Base-by-base conservation (phyloP, 2,329 filamentous ascomycete species). In the Claviceps arundinis region DNA sequence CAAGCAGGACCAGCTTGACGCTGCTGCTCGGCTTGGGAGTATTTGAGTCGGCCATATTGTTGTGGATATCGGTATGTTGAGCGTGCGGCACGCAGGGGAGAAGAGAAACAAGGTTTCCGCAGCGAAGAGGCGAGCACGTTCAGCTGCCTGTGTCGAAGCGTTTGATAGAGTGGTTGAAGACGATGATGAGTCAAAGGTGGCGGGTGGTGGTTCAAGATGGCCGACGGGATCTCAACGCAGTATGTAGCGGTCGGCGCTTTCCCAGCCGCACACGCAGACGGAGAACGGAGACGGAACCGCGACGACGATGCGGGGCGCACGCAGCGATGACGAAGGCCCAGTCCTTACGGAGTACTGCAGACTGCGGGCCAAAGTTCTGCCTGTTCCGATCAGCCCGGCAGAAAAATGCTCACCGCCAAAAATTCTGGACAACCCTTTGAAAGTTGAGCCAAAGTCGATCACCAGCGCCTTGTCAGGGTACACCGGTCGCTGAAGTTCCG, bases 1-100 rank as follows among this genome's bases (percentile, higher is more conserved):
- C 93, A 54, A 98, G 84, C 66, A 98, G 81, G 59, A 98, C 93
- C 61, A 98, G 85, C 84, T 98, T 98, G 69, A 98, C 93, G 75
- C 93, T 98, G 82, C 90, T 97, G 78, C 90, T 97, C 57, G 93
- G 93, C 76, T 97, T 98, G 56, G 89, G 86, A 66, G 78, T 75
- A 61, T 80, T 81, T 66, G 81, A 74, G 56, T 71, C 69, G 55
- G 69, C 66, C 69, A 71, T 71, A 41, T 54, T 44, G 17, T 34
- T 24, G 43, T 22, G 30, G 14, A 22, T 26, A 40, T 19, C 19
- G 11, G 19, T 26, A 34, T 5, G 34, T 34, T 16, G 19, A n/a
- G 48, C 40, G 30, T 26, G 34, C 48, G n/a, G n/a, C 17, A 48
- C 5, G 37, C 19, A 40, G 19, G 42, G 14, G 4, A 9, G n/a